Evolutionary conservation across 164 flowering plant species (phyloP).

Genomic region (Aristolochia contorta): DNA sequence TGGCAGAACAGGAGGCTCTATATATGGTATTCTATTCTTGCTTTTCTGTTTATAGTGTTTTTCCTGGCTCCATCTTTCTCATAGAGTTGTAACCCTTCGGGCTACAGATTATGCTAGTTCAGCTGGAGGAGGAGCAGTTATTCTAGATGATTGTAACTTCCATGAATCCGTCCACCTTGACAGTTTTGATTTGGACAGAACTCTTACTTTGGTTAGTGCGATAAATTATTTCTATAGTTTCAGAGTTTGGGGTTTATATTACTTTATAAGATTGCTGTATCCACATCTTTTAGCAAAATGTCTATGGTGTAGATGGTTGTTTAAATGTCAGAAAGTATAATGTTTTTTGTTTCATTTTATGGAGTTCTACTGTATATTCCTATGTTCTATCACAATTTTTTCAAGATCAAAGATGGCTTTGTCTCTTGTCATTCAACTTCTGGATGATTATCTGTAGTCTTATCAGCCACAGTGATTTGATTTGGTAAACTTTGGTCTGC

Average conservation of each 20-base stretch:
- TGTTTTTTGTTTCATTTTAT: not conserved
- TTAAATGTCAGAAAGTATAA: not conserved
- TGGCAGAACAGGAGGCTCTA: slow-evolving; percentile 64
- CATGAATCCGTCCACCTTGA: slow-evolving; percentile 97
- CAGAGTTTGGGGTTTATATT: not conserved
- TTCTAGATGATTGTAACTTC: slow-evolving; percentile 94
- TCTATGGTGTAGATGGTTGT: not conserved
- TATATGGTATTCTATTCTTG: slow-evolving; percentile 43
- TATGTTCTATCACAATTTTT: too few relatives aligned
- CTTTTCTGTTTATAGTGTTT: not conserved
- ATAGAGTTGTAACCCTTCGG: not conserved
- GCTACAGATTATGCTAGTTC: slow-evolving; percentile 69
- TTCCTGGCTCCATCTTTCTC: not conserved
- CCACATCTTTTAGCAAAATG: not conserved
- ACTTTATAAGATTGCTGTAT: not conserved
- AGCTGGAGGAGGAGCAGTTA: slow-evolving; percentile 67
- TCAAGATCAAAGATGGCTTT: too few relatives aligned
- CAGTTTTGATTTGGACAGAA: slow-evolving; percentile 80
- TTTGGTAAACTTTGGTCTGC: slow-evolving; percentile 1
- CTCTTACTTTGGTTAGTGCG: slow-evolving; percentile 65
- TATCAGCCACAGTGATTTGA: too few relatives aligned
- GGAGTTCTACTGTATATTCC: not conserved
- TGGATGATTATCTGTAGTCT: too few relatives aligned
- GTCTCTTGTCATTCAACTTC: too few relatives aligned
- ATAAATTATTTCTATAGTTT: not conserved